These are phyloP conservation scores for Phytophthora foliorum DNA, from an alignment of 352 stramenopile species.

Conservation along the genomic window DNA sequence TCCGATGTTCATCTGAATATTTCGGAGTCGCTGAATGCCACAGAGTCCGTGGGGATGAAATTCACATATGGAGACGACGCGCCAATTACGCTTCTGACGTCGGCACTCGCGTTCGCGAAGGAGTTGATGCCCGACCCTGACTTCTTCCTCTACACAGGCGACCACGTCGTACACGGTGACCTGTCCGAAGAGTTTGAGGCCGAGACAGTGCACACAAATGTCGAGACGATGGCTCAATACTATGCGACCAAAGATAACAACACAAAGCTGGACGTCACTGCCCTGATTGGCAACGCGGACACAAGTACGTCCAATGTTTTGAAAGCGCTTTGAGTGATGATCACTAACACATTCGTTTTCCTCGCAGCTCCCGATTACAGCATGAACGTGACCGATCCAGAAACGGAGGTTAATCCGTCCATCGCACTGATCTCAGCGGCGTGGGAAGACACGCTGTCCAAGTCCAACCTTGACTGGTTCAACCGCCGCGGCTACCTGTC, in stretches of 20 bases:
- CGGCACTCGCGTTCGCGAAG: conserved; percentile 69
- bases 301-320: conserved; percentile 43
- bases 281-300: conserved; percentile 77
- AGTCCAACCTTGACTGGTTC: conserved; percentile 62
- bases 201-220: conserved; percentile 59
- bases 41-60: conserved; percentile 42
- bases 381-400: conserved; percentile 75
- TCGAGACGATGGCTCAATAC: conserved; percentile 71
- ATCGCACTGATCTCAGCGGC: conserved; percentile 59
- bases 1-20: conserved; percentile 82
- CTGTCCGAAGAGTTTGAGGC: conserved; percentile 63
- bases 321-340: background rate
- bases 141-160: conserved; percentile 80
- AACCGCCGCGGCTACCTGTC: conserved; percentile 61
- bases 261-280: conserved; percentile 54
- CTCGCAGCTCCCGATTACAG: conserved; percentile 65
- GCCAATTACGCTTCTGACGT: conserved; percentile 60
- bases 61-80: conserved; percentile 58
- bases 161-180: conserved; percentile 65
- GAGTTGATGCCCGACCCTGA: conserved; percentile 65
- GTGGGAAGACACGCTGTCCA: conserved; percentile 60
- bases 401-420: conserved; percentile 54
- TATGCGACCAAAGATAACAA: conserved; percentile 44
- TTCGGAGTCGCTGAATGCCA: conserved; percentile 46
- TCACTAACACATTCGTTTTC: background rate